Evolutionary conservation across 441 rosid genomes (phyloP).

Genomic region (Populus hybrid): DNA sequence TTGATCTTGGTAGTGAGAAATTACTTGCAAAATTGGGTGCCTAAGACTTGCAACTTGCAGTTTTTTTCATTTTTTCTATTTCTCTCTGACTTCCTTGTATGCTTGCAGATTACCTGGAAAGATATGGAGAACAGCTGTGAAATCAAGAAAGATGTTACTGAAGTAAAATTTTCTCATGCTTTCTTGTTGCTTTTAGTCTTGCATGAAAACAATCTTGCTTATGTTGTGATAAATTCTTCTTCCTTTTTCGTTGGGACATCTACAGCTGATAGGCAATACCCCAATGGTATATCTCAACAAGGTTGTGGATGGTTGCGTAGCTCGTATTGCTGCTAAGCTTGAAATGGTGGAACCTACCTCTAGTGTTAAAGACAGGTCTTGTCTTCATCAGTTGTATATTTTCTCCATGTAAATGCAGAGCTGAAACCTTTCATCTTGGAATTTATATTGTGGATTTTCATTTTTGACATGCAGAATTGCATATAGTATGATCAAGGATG

Average conservation of each 20-base stretch:
- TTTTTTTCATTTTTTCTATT: too few species aligned
- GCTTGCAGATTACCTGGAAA: conserved; percentile 13
- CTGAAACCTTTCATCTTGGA: neutral
- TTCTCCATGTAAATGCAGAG: neutral
- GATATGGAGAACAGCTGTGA: conserved; percentile 46
- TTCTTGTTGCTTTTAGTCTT: neutral
- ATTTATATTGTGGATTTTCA: neutral
- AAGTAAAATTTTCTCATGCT: conserved; percentile 31
- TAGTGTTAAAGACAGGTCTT: conserved; percentile 76
- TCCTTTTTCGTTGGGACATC: neutral
- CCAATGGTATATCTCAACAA: conserved; percentile 82
- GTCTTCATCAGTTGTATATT: neutral
- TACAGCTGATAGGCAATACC: conserved; percentile 73
- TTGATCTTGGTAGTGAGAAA: too few species aligned
- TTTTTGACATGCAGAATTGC: conserved; percentile 44
- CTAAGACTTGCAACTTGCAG: too few species aligned
- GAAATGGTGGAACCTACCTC: conserved; percentile 73
- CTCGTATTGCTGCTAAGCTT: conserved; percentile 76
- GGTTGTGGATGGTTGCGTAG: conserved; percentile 66
- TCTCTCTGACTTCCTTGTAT: neutral
- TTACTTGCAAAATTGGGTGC: too few species aligned
- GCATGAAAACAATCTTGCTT: neutral
- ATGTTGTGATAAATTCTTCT: neutral
- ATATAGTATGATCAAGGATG: conserved; percentile 78
- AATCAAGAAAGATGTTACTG: conserved; percentile 73